These are phyloP conservation scores for Paramecium octaurelia DNA, from an alignment of 73 alveolate species.

Conservation along the genomic window DNA sequence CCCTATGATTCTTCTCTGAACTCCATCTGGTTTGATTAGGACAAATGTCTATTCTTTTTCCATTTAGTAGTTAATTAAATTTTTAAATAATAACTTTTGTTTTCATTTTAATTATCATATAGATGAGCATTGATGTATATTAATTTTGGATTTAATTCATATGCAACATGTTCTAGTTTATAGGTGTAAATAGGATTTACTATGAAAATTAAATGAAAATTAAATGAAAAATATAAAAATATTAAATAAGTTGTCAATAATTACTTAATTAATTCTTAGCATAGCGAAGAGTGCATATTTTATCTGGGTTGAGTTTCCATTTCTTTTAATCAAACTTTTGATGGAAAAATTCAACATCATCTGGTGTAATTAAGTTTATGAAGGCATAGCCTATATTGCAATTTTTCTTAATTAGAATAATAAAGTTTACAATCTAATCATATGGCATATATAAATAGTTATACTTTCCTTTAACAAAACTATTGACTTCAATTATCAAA, in stretches of 20 bases:
- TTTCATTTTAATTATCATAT: neutral
- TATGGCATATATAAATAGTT: neutral
- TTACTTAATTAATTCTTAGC: neutral
- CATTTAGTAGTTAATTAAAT: neutral
- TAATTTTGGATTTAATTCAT: neutral
- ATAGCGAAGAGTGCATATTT: neutral
- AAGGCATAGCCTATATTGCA: neutral
- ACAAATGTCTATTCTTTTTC: slow-evolving; percentile 75
- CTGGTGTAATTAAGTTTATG: neutral
- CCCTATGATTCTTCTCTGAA: slow-evolving; percentile 84
- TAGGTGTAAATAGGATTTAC: neutral
- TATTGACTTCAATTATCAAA: neutral
- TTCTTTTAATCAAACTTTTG: neutral
- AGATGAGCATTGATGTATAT: too few relatives aligned
- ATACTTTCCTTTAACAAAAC: neutral
- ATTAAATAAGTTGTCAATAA: neutral
- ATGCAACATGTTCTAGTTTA: neutral
- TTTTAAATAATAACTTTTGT: neutral
- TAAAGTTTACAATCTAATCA: neutral
- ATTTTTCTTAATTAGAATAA: neutral
- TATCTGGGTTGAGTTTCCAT: neutral
- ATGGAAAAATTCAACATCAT: neutral
- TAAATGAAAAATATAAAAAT: neutral
- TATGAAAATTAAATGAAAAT: neutral
- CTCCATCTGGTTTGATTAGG: slow-evolving; percentile 92